These are phyloP conservation scores for Phytopythium oedochilum DNA, from an alignment of 352 stramenopile species.

Conservation along the genomic window DNA sequence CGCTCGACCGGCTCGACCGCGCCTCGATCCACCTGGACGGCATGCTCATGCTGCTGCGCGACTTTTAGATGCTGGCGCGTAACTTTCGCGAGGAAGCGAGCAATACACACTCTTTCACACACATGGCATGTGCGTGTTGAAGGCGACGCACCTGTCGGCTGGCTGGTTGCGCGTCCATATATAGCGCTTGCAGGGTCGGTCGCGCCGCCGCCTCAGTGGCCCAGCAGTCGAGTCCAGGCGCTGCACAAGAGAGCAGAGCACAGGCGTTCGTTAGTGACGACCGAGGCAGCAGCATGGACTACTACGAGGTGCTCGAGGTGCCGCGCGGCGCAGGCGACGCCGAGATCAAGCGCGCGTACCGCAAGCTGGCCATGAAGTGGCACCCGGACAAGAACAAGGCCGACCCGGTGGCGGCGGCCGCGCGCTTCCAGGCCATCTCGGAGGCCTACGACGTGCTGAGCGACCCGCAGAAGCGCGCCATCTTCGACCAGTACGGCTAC, in stretches of 20 bases:
- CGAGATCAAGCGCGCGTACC: conserved; percentile 95
- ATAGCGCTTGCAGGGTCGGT: not conserved
- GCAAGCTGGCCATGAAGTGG: conserved; percentile 92
- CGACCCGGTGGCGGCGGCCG: conserved; percentile 81
- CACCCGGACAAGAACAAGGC: conserved; percentile 96
- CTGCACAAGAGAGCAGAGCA: too few species aligned
- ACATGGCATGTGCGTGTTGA: too few species aligned
- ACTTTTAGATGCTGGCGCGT: conserved; percentile 63
- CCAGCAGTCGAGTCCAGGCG: not conserved
- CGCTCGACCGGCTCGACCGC: conserved; percentile 80
- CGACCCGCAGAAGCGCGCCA: conserved; percentile 85
- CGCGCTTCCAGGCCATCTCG: conserved; percentile 93
- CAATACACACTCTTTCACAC: conserved; percentile 1
- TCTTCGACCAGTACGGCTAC: conserved; percentile 95
- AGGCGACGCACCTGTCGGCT: not conserved
- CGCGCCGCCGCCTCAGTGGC: not conserved
- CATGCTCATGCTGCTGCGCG: conserved; percentile 87
- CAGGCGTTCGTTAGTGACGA: not conserved
- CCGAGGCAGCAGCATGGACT: conserved; percentile 58
- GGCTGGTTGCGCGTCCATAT: not conserved
- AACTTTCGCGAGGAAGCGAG: too few species aligned
- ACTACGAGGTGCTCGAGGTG: conserved; percentile 91
- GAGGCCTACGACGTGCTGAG: conserved; percentile 94
- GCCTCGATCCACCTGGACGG: conserved; percentile 77
- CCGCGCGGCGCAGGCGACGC: conserved; percentile 65